Evolutionary conservation across 2,329 filamentous ascomycete species (phyloP).

Genomic region (Periglandula ipomoeae): DNA sequence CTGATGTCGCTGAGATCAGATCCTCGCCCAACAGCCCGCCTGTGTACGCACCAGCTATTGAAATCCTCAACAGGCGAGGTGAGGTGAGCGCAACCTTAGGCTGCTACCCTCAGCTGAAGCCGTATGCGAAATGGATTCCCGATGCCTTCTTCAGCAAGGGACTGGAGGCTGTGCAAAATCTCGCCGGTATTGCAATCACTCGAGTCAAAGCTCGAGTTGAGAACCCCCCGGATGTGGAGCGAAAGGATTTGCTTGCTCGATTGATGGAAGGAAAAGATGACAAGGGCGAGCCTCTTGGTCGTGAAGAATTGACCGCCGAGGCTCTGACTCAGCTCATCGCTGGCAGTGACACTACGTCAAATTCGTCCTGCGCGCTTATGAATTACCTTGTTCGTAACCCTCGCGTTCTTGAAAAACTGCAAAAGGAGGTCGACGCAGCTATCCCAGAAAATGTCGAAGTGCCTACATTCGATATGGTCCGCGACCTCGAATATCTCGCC

Average conservation of each 20-base stretch:
- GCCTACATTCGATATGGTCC: constrained; percentile 63
- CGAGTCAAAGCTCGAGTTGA: constrained; percentile 67
- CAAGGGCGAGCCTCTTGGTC: constrained; percentile 63
- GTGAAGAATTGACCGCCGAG: constrained; percentile 78
- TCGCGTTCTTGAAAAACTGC: constrained; percentile 61
- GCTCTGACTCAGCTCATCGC: constrained; percentile 83
- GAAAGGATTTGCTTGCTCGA: constrained; percentile 71
- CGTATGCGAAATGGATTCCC: constrained; percentile 70
- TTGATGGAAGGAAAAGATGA: constrained; percentile 83
- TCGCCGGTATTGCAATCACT: constrained; percentile 82
- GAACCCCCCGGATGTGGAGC: constrained; percentile 53
- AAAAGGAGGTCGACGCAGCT: constrained; percentile 63
- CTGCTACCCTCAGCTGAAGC: constrained; percentile 63
- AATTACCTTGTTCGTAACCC: constrained; percentile 67
- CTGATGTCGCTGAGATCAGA: constrained; percentile 68
- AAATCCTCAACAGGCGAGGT: constrained; percentile 80
- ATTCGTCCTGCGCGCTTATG: constrained; percentile 74
- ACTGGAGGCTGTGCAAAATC: constrained; percentile 63
- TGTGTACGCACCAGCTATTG: constrained; percentile 67
- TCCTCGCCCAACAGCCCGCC: constrained; percentile 49
- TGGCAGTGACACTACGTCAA: constrained; percentile 67
- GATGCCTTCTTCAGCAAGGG: constrained; percentile 75
- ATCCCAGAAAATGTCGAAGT: constrained; percentile 54
- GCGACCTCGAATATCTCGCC: constrained; percentile 66
- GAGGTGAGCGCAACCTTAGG: constrained; percentile 79